Conservation (phyloP, 2,329 filamentous ascomycete species). For the Alternaria burnsii region DNA sequence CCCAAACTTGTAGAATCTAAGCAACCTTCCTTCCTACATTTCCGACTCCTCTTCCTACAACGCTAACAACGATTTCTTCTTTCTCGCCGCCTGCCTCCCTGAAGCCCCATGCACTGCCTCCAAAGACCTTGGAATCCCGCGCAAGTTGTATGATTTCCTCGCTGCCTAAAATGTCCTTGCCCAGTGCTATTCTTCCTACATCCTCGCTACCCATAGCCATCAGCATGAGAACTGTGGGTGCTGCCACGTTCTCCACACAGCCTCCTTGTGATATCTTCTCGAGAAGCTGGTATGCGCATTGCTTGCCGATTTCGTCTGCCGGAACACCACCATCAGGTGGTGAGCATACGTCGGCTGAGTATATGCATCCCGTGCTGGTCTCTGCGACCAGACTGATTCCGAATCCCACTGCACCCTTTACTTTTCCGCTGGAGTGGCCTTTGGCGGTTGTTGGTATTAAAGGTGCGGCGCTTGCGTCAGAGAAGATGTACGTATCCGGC, state of each 20-base stretch:
- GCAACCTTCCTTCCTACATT: constrained; percentile 93
- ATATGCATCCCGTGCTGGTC: constrained; percentile 84
- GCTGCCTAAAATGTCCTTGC: constrained; percentile 80
- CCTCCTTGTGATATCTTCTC: constrained; percentile 85
- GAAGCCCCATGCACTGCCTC: constrained; percentile 89
- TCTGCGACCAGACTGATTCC: constrained; percentile 91
- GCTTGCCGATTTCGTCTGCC: constrained; percentile 88
- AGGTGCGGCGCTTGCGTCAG: constrained; percentile 69
- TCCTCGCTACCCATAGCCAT: constrained; percentile 99
- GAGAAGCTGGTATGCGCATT: constrained; percentile 87
- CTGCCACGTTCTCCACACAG: constrained; percentile 77
- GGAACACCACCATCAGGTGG: constrained; percentile 82
- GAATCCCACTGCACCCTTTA: constrained; percentile 83
- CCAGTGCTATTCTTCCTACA: constrained; percentile 84
- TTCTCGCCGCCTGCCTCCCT: constrained; percentile 64
- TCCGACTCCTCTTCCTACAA: constrained; percentile 91
- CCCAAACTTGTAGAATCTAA: constrained; percentile 40
- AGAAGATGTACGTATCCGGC: constrained; percentile 89
- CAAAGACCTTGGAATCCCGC: constrained; percentile 87
- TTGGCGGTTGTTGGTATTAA: constrained; percentile 75
- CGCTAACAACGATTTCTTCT: constrained; percentile 80
- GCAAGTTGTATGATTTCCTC: constrained; percentile 83
- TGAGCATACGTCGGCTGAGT: constrained; percentile 81
- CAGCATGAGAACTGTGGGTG: constrained; percentile 78
- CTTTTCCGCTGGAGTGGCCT: constrained; percentile 61